Evolutionary conservation across 176 grass and related monocot genomes (phyloP), one percentile per base, ranked within the genome.

Genomic region (Musa beccarii): DNA sequence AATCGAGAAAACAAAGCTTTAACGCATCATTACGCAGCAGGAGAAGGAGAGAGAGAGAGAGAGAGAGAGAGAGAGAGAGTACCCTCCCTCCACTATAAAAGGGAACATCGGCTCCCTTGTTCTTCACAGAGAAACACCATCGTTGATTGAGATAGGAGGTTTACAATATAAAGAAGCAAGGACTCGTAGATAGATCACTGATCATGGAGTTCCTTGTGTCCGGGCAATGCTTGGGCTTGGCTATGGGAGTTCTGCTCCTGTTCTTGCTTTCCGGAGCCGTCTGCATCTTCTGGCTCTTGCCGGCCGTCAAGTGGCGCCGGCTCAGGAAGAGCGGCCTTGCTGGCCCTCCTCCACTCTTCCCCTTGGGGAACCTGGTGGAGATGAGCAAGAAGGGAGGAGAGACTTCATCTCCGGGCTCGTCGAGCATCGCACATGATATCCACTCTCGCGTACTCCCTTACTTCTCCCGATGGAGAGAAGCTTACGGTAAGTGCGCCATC

Each of bases 361-460:
- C 85, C 1, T 43, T 83, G 20, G 85, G 85, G 52, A 87, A 87
- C 69, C 71, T 87, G n/a, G 51, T 80, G 23, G 54, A 87, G 69
- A 83, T 87, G 72, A 70, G 69, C 11, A 79, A 59, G 75, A 78
- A 57, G 68, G 4, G 34, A 51, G 43, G 6, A 19, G 23, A 20
- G 19, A 16, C 20, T 49, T 29, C 16, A 34, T 20, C 49, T 10
- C 3, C 72, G 0, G 23, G 51, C 71, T 22, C 0, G 10, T 16
- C 52, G 9, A 52, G 57, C 51, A 17, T 83, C 74, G 24, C 63
- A 12, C 80, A 87, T 7, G 84, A 90, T 74, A 91, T 90, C 74
- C 94, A 97, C 79, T 79, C 22, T 4, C 17, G n/a, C 21, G 84
- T 89, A 0, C 89, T 97, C 85, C 94, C 94, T 0, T 93, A 97